These are phyloP conservation scores for Nicotiana benthamiana DNA, from an alignment of 257 asterid species.

Conservation along the genomic window DNA sequence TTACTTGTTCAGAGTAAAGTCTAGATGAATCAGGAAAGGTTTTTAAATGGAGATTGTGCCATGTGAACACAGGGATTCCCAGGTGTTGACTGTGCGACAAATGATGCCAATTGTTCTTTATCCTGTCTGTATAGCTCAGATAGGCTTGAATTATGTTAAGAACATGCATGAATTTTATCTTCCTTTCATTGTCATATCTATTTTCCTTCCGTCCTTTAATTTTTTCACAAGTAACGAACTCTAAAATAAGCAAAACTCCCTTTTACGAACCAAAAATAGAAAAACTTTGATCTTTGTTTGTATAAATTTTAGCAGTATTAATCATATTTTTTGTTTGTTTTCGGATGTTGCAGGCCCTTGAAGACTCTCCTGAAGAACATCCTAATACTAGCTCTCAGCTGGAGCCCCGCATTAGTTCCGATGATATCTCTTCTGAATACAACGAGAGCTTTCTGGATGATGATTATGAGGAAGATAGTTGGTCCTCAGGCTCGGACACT, in stretches of 20 bases:
- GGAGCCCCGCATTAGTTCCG: slow-evolving; percentile 30
- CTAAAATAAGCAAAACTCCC: not conserved
- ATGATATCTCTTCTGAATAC: slow-evolving; percentile 52
- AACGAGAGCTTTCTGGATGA: slow-evolving; percentile 39
- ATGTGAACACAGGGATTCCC: not conserved
- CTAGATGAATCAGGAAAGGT: not conserved
- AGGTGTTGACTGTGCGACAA: not conserved
- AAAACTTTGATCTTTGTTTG: not conserved
- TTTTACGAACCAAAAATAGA: not conserved
- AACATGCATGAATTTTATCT: not conserved
- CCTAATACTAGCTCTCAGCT: slow-evolving; percentile 23
- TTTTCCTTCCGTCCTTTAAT: not conserved
- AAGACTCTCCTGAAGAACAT: slow-evolving; percentile 47
- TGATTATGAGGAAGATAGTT: slow-evolving; percentile 47
- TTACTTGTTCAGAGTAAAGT: not conserved
- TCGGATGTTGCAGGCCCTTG: slow-evolving; percentile 43
- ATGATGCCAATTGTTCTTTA: not conserved
- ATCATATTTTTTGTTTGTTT: slow-evolving; percentile 5
- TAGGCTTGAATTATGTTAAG: not conserved
- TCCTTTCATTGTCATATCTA: not conserved
- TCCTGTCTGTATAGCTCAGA: not conserved
- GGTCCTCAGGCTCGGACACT: slow-evolving; percentile 37
- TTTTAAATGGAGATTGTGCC: not conserved
- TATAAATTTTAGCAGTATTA: not conserved
- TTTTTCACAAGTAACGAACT: not conserved